phyloP scores from a whole-genome alignment of 2,329 filamentous ascomycete genomes.

The Ceratocystis ficicola region DNA sequence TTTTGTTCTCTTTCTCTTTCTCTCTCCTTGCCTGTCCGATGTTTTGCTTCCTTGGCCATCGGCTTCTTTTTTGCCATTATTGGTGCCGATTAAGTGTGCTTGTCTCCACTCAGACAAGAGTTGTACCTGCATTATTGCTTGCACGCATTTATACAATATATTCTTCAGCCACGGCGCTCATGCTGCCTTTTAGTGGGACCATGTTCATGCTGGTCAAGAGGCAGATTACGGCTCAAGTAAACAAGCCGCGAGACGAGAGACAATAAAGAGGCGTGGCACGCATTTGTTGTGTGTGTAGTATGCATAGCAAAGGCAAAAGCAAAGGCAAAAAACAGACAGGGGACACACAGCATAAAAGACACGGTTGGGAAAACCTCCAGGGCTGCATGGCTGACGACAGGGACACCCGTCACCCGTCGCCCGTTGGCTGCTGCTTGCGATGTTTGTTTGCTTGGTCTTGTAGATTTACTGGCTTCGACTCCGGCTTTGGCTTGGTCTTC shows the following conservation, averaged over 20 bases:
- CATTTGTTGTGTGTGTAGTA: too few relatives aligned
- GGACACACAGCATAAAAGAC: background rate
- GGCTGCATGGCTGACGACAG: too few relatives aligned
- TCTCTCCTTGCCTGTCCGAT: background rate
- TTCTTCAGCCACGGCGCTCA: background rate
- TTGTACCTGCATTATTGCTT: too few relatives aligned
- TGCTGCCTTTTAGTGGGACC: background rate
- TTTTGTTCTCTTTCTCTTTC: background rate
- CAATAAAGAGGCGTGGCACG: background rate
- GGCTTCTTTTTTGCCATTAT: background rate
- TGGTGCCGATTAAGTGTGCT: too few relatives aligned
- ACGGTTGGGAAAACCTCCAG: background rate
- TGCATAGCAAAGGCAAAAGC: background rate
- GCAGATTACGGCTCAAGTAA: background rate
- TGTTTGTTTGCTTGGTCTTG: too few relatives aligned
- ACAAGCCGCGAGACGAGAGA: background rate
- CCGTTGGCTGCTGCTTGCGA: too few relatives aligned
- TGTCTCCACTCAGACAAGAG: too few relatives aligned
- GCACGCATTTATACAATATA: background rate
- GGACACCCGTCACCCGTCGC: too few relatives aligned
- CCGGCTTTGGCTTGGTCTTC: background rate
- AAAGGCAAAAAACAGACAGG: background rate
- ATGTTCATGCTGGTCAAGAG: background rate
- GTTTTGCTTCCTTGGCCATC: background rate
- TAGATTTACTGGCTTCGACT: too few relatives aligned